Evolutionary conservation across 2,329 filamentous ascomycete genomes (phyloP), one percentile per base, ranked within the genome.

Genomic region (Diaporthe aspalathi): DNA sequence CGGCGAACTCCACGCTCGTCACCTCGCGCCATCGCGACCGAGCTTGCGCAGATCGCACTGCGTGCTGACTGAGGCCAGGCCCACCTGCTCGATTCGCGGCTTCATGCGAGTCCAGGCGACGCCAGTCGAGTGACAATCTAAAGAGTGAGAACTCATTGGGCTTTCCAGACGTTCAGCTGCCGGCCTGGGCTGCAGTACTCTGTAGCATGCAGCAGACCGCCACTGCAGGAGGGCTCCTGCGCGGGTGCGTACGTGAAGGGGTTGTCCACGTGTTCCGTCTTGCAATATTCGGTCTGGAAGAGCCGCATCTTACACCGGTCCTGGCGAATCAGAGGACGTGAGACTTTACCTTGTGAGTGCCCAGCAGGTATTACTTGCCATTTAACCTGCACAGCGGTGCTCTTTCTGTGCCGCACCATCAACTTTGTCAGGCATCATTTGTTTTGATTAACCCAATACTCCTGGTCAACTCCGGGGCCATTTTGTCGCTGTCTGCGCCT

Each of bases 211-310:
- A 38, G 45, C 60, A 47, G 45, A 16, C 43, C 50, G 60, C 45
- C n/a, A 22, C n/a, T 38, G 29, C 60, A 27, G 27, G 43, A 50
- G 16, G n/a, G 60, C 20, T 17, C 20, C 20, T 65, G 45, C 43
- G 43, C 60, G 24, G 27, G 43, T 65, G 60, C 60, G 60, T 65
- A 50, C n/a, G 7, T n/a, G 3, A 57, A 27, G 14, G 12, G n/a
- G 53, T n/a, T 8, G 29, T 35, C 29, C 60, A 65, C 60, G 45
- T 65, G 60, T 38, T 22, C 45, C 45, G 29, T 65, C 29, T 4
- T 35, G n/a, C 60, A 50, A 50, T 50, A 17, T 65, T 65, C 60
- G 60, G 60, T 65, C 12, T 35, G n/a, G 43, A 45, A 65, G 60
- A 65, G 60, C 60, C 60, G 43, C 60, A 50, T 65, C 60, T 65